Evolutionary conservation across 2,329 filamentous ascomycete genomes (phyloP), one percentile per base, ranked within the genome.

Genomic region (Diaporthe aspalathi): DNA sequence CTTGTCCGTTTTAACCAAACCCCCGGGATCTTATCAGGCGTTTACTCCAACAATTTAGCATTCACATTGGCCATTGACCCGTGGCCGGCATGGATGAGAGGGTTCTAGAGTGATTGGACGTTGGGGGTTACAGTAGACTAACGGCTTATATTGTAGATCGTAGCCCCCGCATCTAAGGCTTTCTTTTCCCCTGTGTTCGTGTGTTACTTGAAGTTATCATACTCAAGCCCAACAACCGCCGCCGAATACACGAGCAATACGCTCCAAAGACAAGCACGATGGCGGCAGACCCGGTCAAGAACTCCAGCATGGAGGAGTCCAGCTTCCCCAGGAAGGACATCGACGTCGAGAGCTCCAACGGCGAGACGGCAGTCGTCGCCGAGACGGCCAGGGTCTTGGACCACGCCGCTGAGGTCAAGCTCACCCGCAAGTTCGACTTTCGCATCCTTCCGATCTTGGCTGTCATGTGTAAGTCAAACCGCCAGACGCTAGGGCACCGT

Each of bases 401-500:
- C 75, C 75, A 76, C 24, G 76, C 77, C 47, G 81, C 83, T n/a
- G 83, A 85, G 73, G 80, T 78, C 70, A 80, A 79, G n/a, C 78
- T 85, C 24, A 83, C 82, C 73, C 81, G 83, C 72, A 84, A 83
- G 73, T 84, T 85, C 67, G 84, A 85, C 73, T 77, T 83, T 20
- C 81, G 83, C 50, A 73, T 85, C 22, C 73, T 85, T 56, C 84
- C 84, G 1, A 79, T 84, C 20, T 73, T 85, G 50, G 83, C 83
- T 67, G 27, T 84, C 16, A 86, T 86, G 84, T 75, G 80, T 82
- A 72, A 73, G 79, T 73, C 20, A 8, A 52, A 52, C 24, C 11
- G 24, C 17, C 38, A n/a, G 20, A 8, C 32, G 8, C 32, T 32
- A 32, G 32, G 32, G 16, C 60, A 20, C 11, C 12, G 50, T 17